Percentiles rank a stretch among this genome's conserved stretches.
phyloP scores from a whole-genome alignment of 108 stramenopile species.

The Parietichytrium sp. region DNA sequence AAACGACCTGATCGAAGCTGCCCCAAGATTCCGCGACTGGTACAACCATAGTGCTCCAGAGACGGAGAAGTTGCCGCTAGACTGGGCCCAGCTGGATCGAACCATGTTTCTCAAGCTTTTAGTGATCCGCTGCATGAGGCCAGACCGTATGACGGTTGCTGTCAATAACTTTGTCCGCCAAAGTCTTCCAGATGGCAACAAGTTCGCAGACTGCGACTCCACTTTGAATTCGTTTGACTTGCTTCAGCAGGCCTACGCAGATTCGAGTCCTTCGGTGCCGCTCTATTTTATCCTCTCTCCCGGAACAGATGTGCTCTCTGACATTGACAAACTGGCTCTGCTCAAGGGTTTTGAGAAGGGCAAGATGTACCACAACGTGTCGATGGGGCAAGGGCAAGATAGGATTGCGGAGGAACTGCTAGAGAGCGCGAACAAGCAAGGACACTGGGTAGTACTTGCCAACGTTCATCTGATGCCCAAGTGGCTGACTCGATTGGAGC shows the following conservation, averaged over 20 bases:
- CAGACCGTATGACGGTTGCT: constrained; percentile 77
- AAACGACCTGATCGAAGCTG: constrained; percentile 78
- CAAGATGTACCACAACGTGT: constrained; percentile 81
- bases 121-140: constrained; percentile 79
- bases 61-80: constrained; percentile 81
- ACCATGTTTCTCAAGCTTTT: constrained; percentile 84
- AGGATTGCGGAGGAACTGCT: constrained; percentile 78
- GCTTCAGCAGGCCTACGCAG: constrained; percentile 68
- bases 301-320: constrained; percentile 83
- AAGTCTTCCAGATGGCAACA: constrained; percentile 69
- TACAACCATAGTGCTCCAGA: constrained; percentile 79
- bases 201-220: constrained; percentile 81
- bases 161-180: constrained; percentile 72
- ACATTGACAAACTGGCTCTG: constrained; percentile 75
- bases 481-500: constrained; percentile 81
- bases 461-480: constrained; percentile 88
- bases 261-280: constrained; percentile 77
- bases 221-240: constrained; percentile 76
- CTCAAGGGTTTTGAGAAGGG: constrained; percentile 77
- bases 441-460: constrained; percentile 87
- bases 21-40: constrained; percentile 85
- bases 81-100: constrained; percentile 81
- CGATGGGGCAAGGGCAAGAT: constrained; percentile 90
- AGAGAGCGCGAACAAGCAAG: constrained; percentile 79
- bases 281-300: constrained; percentile 87